A percentile compares a stretch with the other conserved stretches of the same genome.
phyloP scores from a whole-genome alignment of 1,284 basidiomycete species.

The Cystobasidium sp. region DNA sequence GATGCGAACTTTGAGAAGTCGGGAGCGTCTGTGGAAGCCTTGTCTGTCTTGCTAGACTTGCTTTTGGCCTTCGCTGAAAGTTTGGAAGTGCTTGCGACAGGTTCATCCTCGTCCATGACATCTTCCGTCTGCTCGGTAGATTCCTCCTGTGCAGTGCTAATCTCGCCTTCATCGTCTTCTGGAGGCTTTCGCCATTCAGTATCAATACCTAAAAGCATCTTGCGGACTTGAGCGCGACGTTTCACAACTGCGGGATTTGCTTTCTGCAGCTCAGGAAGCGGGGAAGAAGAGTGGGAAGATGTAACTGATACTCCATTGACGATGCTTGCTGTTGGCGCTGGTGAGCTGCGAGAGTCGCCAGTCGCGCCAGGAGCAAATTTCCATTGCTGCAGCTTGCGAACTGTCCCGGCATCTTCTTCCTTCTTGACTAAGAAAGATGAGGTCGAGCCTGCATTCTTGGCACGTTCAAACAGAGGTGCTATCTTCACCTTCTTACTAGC shows the following conservation, averaged over 20 bases:
- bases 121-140: background rate
- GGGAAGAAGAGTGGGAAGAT: conserved; percentile 16
- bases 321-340: background rate
- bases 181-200: conserved; percentile 8
- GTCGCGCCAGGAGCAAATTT: conserved; percentile 18
- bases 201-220: conserved; percentile 32
- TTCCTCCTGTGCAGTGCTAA: background rate
- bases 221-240: conserved; percentile 28
- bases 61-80: background rate
- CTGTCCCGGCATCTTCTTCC: conserved; percentile 5
- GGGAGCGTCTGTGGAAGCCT: background rate
- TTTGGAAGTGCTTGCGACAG: conserved; percentile 39
- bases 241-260: background rate
- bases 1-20: conserved; percentile 31
- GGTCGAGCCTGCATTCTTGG: conserved; percentile 4
- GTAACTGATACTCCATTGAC: background rate
- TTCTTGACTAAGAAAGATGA: conserved; percentile 12
- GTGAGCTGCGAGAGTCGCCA: background rate
- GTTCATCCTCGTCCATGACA: conserved; percentile 7
- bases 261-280: conserved; percentile 16
- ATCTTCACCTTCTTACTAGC: conserved; percentile 38
- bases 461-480: conserved; percentile 36
- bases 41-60: conserved; percentile 14
- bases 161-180: conserved; percentile 11
- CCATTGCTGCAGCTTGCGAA: conserved; percentile 33